phyloP scores from a whole-genome alignment of 176 grass and related monocot genomes.

The Themeda triandra region DNA sequence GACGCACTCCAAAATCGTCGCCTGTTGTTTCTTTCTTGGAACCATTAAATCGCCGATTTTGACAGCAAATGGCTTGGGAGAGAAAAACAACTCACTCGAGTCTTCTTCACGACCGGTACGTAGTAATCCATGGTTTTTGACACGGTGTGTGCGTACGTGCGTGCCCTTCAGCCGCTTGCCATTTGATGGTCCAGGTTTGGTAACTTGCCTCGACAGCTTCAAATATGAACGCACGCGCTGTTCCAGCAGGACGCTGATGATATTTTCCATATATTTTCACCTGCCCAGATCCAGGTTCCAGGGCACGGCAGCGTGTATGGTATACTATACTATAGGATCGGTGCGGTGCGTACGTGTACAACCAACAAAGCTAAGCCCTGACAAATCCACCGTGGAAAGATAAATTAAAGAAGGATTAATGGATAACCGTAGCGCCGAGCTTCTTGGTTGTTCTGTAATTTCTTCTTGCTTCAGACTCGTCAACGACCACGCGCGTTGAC shows the following conservation, averaged over 20 bases:
- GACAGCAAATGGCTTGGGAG: not conserved
- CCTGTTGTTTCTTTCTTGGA: not conserved
- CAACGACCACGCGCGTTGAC: slow-evolving; percentile 16
- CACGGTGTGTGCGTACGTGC: not conserved
- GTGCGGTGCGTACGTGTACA: not conserved
- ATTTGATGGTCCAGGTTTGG: slow-evolving; percentile 16
- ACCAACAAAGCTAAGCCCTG: not conserved
- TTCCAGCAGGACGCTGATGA: not conserved
- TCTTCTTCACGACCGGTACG: not conserved
- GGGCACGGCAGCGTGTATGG: not conserved
- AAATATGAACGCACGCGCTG: not conserved
- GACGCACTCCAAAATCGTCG: not conserved
- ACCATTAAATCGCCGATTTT: not conserved
- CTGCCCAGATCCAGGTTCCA: not conserved
- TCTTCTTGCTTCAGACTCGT: not conserved
- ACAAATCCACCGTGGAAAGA: not conserved
- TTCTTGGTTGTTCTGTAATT: not conserved
- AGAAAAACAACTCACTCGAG: not conserved
- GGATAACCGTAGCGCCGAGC: not conserved
- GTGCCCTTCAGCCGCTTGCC: not conserved
- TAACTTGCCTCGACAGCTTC: slow-evolving; percentile 6
- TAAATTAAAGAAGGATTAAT: not conserved
- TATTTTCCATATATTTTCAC: not conserved
- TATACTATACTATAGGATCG: not conserved
- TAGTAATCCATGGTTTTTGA: not conserved